Evolutionary conservation across 768 basidiomycete genomes (phyloP).

Genomic region (Trametes elegans): DNA sequence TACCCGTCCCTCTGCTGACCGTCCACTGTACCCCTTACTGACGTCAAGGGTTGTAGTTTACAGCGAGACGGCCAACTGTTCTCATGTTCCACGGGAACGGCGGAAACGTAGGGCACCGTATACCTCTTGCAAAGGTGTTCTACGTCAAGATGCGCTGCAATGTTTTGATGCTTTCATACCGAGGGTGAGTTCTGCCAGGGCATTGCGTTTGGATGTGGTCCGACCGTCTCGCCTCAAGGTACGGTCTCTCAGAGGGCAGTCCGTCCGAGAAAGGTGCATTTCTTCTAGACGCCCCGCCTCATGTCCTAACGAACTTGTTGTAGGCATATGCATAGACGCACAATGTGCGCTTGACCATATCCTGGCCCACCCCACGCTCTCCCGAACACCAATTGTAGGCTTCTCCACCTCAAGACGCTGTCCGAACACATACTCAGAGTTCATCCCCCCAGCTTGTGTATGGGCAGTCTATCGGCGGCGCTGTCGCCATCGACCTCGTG

Average conservation of each 20-base stretch:
- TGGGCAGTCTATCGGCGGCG: constrained; percentile 89
- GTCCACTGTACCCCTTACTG: background rate
- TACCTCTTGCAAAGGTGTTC: constrained; percentile 85
- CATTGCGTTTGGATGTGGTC: background rate
- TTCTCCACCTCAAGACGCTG: background rate
- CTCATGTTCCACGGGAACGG: constrained; percentile 94
- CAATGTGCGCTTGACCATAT: constrained; percentile 81
- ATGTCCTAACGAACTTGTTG: background rate
- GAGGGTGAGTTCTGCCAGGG: constrained; percentile 58
- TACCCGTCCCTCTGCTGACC: background rate
- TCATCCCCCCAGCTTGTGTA: constrained; percentile 56
- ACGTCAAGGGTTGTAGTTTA: constrained; percentile 34
- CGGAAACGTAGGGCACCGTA: constrained; percentile 84
- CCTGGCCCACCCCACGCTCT: constrained; percentile 57
- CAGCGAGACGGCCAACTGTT: constrained; percentile 69
- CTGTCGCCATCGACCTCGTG: constrained; percentile 87
- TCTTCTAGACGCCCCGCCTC: background rate
- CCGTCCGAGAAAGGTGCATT: constrained; percentile 77
- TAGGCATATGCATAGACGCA: constrained; percentile 81
- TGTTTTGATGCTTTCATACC: constrained; percentile 90
- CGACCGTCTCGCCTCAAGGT: constrained; percentile 43
- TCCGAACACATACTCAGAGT: background rate
- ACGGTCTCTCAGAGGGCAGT: constrained; percentile 83
- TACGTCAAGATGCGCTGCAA: constrained; percentile 85
- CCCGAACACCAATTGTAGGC: constrained; percentile 65